phyloP scores from a whole-genome alignment of 306 rosid species.

The Urtica urens region DNA sequence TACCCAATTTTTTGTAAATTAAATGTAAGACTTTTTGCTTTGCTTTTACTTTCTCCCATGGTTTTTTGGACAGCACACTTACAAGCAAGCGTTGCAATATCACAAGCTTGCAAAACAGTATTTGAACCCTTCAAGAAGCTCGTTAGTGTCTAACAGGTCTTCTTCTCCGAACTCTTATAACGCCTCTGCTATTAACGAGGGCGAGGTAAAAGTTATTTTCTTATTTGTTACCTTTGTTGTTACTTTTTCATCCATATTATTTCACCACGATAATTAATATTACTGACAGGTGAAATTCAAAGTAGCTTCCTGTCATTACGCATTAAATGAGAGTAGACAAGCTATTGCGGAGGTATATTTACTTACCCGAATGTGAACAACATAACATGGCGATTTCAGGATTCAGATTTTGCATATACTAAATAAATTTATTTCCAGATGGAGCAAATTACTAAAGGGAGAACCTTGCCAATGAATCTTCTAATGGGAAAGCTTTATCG shows the following conservation, averaged over 20 bases:
- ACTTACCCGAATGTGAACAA: too few species aligned
- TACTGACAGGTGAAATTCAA: conserved; percentile 80
- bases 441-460: conserved; percentile 85
- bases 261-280: conserved; percentile 6
- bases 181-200: conserved; percentile 63
- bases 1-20: too few species aligned
- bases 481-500: conserved; percentile 85
- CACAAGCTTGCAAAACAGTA: conserved; percentile 71
- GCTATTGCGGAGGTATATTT: conserved; percentile 85
- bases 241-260: conserved; percentile 6
- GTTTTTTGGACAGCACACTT: conserved; percentile 49
- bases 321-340: conserved; percentile 63
- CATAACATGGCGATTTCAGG: too few species aligned
- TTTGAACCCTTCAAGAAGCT: conserved; percentile 44
- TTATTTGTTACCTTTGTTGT: neutral
- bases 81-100: conserved; percentile 81
- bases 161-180: conserved; percentile 83
- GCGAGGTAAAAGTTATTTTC: conserved; percentile 45
- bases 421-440: conserved; percentile 48
- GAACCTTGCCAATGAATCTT: conserved; percentile 79
- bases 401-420: too few species aligned
- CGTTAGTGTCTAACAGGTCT: conserved; percentile 63
- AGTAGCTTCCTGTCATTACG: conserved; percentile 70
- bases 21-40: too few species aligned
- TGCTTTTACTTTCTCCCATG: neutral